Percentiles rank a stretch among this genome's conserved stretches.
These are phyloP conservation scores for Metschnikowia cerradonensis DNA, from an alignment of 805 yeast genomes.

Conservation along the genomic window DNA sequence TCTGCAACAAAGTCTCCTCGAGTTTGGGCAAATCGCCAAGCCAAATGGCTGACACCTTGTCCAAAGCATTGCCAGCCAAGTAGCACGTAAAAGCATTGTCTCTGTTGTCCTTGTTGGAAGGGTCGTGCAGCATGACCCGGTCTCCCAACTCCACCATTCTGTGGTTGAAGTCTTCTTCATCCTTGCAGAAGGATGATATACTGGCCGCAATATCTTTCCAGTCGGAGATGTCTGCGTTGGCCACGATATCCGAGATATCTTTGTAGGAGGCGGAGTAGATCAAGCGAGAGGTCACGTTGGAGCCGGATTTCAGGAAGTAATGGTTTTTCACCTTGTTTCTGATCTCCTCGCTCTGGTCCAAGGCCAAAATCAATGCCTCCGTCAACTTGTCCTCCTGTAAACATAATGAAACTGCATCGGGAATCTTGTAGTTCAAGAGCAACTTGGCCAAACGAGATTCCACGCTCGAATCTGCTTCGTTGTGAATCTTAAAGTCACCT, in stretches of 20 bases:
- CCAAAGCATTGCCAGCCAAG: slow-evolving; percentile 76
- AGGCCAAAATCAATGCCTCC: slow-evolving; percentile 81
- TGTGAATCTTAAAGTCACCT: slow-evolving; percentile 48
- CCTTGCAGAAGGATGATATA: slow-evolving; percentile 42
- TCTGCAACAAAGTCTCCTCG: slow-evolving; percentile 42
- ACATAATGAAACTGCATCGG: slow-evolving; percentile 64
- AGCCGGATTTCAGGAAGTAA: slow-evolving; percentile 58
- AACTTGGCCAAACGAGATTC: slow-evolving; percentile 40
- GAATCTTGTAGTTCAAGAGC: slow-evolving; percentile 58
- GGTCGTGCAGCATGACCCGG: slow-evolving; percentile 45
- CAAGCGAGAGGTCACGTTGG: slow-evolving; percentile 63
- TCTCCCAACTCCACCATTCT: slow-evolving; percentile 72
- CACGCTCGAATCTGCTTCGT: slow-evolving; percentile 31
- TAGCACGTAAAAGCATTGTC: slow-evolving; percentile 74
- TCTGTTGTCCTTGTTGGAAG: slow-evolving; percentile 39
- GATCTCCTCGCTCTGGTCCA: slow-evolving; percentile 56
- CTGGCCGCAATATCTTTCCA: slow-evolving; percentile 84
- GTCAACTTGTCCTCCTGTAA: slow-evolving; percentile 57
- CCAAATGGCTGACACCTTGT: slow-evolving; percentile 81
- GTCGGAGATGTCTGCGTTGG: slow-evolving; percentile 67
- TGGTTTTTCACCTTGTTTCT: slow-evolving; percentile 67
- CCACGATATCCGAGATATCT: slow-evolving; percentile 64
- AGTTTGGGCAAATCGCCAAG: slow-evolving; percentile 55
- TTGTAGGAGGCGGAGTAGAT: slow-evolving; percentile 59
- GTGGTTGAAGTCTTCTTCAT: slow-evolving; percentile 45